Percentiles rank a stretch among this genome's conserved stretches.
These are phyloP conservation scores for Taphrina flavorubra DNA, from an alignment of 1,139 yeast species.

Conservation along the genomic window DNA sequence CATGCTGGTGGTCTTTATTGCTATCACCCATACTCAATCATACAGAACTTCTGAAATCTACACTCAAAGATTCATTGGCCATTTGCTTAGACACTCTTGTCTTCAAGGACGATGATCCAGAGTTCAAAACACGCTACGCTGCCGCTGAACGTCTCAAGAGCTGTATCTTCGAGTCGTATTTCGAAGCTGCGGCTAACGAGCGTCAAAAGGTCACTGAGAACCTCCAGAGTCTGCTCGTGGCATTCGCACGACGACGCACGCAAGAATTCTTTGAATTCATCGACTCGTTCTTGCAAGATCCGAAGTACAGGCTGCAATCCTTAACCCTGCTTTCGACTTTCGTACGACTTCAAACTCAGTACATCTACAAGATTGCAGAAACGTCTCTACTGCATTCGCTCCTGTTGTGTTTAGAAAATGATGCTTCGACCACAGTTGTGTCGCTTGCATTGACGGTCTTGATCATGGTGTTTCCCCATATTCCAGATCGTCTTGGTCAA, in stretches of 20 bases:
- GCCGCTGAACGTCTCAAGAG: conserved; percentile 43
- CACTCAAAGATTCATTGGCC: conserved; percentile 56
- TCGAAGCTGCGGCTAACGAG: conserved; percentile 15
- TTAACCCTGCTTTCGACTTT: conserved; percentile 47
- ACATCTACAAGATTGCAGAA: conserved; percentile 51
- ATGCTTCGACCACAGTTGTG: conserved; percentile 57
- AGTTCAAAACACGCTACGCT: conserved; percentile 44
- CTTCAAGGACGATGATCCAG: conserved; percentile 47
- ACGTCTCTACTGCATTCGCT: conserved; percentile 57
- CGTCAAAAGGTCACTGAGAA: conserved; percentile 52
- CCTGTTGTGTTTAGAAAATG: conserved; percentile 57
- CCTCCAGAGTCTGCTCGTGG: conserved; percentile 46
- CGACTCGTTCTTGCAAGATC: conserved; percentile 44
- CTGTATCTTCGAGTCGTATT: conserved; percentile 34
- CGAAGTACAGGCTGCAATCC: conserved; percentile 41
- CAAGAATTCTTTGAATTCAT: conserved; percentile 44
- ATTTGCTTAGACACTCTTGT: conserved; percentile 51
- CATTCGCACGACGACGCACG: conserved; percentile 46
- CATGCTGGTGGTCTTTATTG: conserved; percentile 62
- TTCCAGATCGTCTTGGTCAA: conserved; percentile 53
- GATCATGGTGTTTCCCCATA: conserved; percentile 64
- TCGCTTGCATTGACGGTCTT: conserved; percentile 57
- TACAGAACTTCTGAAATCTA: conserved; percentile 54
- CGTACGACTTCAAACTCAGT: conserved; percentile 49
- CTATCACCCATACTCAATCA: conserved; percentile 66